Percentiles rank a stretch among this genome's conserved stretches.
These are phyloP conservation scores for Gentiana dahurica DNA, from an alignment of 257 asterid genomes.

Conservation along the genomic window DNA sequence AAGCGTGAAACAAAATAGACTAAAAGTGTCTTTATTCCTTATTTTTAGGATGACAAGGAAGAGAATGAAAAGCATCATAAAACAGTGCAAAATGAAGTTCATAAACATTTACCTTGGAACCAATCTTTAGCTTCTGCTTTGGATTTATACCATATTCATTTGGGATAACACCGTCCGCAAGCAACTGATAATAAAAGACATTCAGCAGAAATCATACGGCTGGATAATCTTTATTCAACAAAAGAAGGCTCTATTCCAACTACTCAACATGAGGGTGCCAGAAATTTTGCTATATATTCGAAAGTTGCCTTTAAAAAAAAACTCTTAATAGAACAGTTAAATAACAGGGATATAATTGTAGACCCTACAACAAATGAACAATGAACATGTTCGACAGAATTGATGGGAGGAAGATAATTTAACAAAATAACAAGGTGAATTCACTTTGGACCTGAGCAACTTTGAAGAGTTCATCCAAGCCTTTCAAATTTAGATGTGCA, in stretches of 20 bases:
- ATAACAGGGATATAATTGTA: too few species aligned
- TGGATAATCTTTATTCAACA: not conserved
- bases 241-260: not conserved
- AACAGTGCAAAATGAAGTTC: not conserved
- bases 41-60: not conserved
- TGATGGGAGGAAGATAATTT: too few species aligned
- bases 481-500: conserved; percentile 67
- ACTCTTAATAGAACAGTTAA: too few species aligned
- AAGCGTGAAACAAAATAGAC: too few species aligned
- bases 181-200: conserved; percentile 37
- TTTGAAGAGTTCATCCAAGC: conserved; percentile 69
- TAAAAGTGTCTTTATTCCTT: too few species aligned
- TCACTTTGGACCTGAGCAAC: conserved; percentile 66
- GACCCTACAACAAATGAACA: not conserved
- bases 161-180: conserved; percentile 93
- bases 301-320: too few species aligned
- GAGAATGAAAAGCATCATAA: not conserved
- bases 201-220: conserved; percentile 4
- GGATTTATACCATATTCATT: conserved; percentile 93
- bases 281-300: too few species aligned
- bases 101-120: conserved; percentile 50
- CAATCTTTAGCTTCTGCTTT: conserved; percentile 68
- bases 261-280: not conserved
- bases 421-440: conserved; percentile 10
- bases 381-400: not conserved